phyloP scores from a whole-genome alignment of 2,329 filamentous ascomycete species.

The Canariomyces notabilis region DNA sequence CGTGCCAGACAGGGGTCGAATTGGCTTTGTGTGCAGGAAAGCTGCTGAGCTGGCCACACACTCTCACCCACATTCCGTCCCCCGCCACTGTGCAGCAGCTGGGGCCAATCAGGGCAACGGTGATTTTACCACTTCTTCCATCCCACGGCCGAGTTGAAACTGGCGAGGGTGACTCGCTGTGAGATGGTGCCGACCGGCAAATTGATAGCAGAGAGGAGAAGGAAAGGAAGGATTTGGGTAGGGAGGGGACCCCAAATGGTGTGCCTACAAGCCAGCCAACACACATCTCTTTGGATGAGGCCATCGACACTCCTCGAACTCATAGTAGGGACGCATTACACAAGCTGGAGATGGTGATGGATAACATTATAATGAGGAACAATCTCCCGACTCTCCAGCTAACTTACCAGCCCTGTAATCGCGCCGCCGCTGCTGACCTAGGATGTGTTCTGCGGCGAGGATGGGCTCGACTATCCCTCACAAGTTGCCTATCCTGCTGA shows the following conservation, averaged over 20 bases:
- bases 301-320: no score
- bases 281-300: no score
- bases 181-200: conserved; percentile 11
- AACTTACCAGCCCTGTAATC: no score
- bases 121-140: conserved; percentile 11
- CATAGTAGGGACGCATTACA: no score
- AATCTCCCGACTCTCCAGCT: no score
- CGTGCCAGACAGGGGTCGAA: conserved; percentile 24
- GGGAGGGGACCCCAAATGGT: background rate
- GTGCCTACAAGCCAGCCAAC: background rate
- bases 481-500: background rate
- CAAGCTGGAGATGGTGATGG: no score
- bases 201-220: conserved; percentile 5
- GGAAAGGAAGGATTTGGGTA: background rate
- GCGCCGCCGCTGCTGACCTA: no score
- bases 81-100: conserved; percentile 22
- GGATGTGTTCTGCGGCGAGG: no score
- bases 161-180: conserved; percentile 14
- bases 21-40: conserved; percentile 20
- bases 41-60: conserved; percentile 23
- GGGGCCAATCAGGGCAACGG: conserved; percentile 18
- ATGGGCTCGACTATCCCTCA: no score
- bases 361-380: no score
- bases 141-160: conserved; percentile 21
- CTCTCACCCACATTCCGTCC: conserved; percentile 19